Evolutionary conservation across 1,284 basidiomycete genomes (phyloP).

Genomic region (Gymnopus androsaceus): DNA sequence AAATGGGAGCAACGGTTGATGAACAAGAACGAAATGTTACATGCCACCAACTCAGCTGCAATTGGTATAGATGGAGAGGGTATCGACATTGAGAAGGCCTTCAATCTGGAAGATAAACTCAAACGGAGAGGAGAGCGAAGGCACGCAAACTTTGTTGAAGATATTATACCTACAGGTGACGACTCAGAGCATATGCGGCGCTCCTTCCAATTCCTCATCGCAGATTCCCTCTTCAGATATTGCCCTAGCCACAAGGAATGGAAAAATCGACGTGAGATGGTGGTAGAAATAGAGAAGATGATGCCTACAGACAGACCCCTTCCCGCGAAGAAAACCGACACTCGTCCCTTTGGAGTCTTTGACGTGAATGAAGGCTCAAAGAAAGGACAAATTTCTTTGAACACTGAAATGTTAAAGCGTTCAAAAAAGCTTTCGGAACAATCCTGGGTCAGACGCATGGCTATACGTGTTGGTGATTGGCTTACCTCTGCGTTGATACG

Average conservation of each 20-base stretch:
- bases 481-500: constrained; percentile 23
- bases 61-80: constrained; percentile 15
- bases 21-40: constrained; percentile 24
- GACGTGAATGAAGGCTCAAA: constrained; percentile 26
- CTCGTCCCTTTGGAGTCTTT: constrained; percentile 28
- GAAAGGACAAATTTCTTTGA: constrained; percentile 20
- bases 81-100: not conserved
- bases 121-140: constrained; percentile 18
- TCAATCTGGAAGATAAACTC: constrained; percentile 19
- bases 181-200: constrained; percentile 22
- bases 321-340: constrained; percentile 21
- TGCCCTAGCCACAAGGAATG: constrained; percentile 23
- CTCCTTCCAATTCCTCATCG: constrained; percentile 20
- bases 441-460: constrained; percentile 15
- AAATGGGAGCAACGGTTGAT: constrained; percentile 28
- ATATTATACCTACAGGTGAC: constrained; percentile 22
- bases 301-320: constrained; percentile 27
- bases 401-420: constrained; percentile 17
- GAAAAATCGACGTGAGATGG: constrained; percentile 18
- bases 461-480: constrained; percentile 18
- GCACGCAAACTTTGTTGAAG: constrained; percentile 15
- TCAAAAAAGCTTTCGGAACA: constrained; percentile 15
- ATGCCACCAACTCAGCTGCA: constrained; percentile 23
- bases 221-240: constrained; percentile 24
- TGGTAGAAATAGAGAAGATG: constrained; percentile 7